Evolutionary conservation across 1,284 basidiomycete species (phyloP), one percentile per base, ranked within the genome.

Genomic region (Ganoderma meredithae): DNA sequence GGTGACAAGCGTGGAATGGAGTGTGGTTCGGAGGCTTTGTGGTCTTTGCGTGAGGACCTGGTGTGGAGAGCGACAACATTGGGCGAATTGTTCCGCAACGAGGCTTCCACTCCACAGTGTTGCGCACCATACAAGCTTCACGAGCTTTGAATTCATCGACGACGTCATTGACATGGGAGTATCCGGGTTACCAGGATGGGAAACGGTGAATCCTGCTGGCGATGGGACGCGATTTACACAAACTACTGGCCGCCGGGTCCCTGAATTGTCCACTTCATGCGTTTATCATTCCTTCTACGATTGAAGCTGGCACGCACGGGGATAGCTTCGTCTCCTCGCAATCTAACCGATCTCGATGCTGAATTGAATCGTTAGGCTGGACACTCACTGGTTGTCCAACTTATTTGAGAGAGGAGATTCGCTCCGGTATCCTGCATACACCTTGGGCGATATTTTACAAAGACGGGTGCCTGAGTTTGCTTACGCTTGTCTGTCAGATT

Each of bases 1-100:
- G 47, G 47, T 49, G 47, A 49, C 47, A 49, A 49, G 47, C 47
- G 47, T 25, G 47, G 47, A 49, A 49, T 49, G 47, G 47, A 25
- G 22, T 8, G 47, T 25, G 10, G 47, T 25, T 13, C 47, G 47
- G 47, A 25, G 47, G 47, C 3, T 49, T 49, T 49, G 2, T 25
- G 47, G 47, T 49, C 22, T 49, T 25, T 49, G 47, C 22, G 47
- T 17, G 41, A 41, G 41, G 41, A 13, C 41, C 13, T 3, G 47
- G n/a, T 49, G 47, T 22, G 22, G 22, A 25, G 19, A 47, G 19
- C 44, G 17, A 3, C 6, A 17, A 13, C 13, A 33, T 13, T 33
- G 2, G 3, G 15, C 27, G 25, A 31, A 27, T 27, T 5, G 1
- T 13, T 12, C 27, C 27, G 27, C 17, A 3, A 33, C 17, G 27